Percentiles rank a stretch among this genome's conserved stretches.
These are phyloP conservation scores for Entamoeba nuttalli DNA, from an alignment of 208 protist genomes.

Conservation along the genomic window DNA sequence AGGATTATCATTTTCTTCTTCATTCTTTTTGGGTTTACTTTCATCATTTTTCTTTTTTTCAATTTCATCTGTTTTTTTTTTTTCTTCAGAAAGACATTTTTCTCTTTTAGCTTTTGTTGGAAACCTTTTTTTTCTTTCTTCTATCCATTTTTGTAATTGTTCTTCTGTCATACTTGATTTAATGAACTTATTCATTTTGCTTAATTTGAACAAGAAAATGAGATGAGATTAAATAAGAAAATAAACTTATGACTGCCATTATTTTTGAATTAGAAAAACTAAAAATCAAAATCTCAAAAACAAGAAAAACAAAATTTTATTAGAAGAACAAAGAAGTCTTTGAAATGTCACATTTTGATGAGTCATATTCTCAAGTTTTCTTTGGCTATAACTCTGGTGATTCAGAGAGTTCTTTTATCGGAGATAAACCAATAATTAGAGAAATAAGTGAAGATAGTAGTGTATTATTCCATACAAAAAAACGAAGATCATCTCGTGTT, in stretches of 20 bases:
- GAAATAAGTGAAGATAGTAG: neutral
- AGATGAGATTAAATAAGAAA: no score
- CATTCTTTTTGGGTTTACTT: neutral
- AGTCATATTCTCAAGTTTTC: neutral
- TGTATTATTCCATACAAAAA: neutral
- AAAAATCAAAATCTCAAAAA: no score
- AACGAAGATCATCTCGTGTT: neutral
- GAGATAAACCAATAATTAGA: neutral
- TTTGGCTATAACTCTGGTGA: neutral
- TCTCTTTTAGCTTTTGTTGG: neutral
- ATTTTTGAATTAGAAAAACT: no score
- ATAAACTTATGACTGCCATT: no score
- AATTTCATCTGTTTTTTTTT: no score
- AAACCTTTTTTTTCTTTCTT: neutral
- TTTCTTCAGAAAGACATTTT: no score
- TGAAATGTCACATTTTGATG: neutral
- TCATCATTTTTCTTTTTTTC: neutral
- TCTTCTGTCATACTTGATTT: neutral
- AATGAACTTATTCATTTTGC: neutral
- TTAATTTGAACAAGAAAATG: no score
- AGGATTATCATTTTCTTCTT: neutral
- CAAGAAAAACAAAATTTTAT: no score
- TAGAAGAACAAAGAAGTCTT: no score
- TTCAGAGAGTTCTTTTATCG: neutral
- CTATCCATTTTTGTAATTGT: neutral